Base-by-base conservation (phyloP, 2,329 filamentous ascomycete species). In the Alternaria gansuensis region DNA sequence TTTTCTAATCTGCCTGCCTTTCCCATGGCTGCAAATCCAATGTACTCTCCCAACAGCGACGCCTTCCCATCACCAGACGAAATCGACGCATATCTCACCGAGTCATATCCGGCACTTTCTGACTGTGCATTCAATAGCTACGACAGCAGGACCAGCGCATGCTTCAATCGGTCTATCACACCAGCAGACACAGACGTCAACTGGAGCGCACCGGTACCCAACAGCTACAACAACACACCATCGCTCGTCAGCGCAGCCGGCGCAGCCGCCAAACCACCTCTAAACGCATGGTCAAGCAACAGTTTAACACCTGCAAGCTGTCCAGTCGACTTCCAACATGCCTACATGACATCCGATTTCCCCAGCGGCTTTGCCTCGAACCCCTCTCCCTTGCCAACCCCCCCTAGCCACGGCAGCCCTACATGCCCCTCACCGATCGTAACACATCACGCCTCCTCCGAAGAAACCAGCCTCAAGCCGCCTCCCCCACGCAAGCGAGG, bases 21-120 rank as follows among this genome's bases (percentile, higher is more conserved):
- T 17, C 26, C 56, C 8, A 3, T 54, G 40, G 37, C 31, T n/a
- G 21, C 56, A n/a, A 41, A 49, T 33, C 37, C 45, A 6, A 40
- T 46, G 17, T 59, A 59, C 26, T 59, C 56, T 37, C 56, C 56
- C 14, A 54, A 51, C 39, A 59, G 56, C 45, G 56, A 59, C 3
- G 29, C 31, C 6, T 59, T 59, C 28, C 51, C 56, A n/a, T 59
- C 51, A 11, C 44, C 56, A 2, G 56, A 55, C 33, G 34, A 53
- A n/a, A 24, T 59, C 28, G 56, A 55, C 46, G 14, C 45, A n/a
- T 40, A 54, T 40, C 51, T 54, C 23, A 55, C 48, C 21, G 51
- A 48, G 34, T 51, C 56, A 2, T 59, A 59, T 40, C 17, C 51
- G 14, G 28, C 45, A 5, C 40, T 55, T 13, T 51, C 56, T 8